Evolutionary conservation across 2,329 filamentous ascomycete species (phyloP).

Genomic region (Cladosporium cucumerinum): DNA sequence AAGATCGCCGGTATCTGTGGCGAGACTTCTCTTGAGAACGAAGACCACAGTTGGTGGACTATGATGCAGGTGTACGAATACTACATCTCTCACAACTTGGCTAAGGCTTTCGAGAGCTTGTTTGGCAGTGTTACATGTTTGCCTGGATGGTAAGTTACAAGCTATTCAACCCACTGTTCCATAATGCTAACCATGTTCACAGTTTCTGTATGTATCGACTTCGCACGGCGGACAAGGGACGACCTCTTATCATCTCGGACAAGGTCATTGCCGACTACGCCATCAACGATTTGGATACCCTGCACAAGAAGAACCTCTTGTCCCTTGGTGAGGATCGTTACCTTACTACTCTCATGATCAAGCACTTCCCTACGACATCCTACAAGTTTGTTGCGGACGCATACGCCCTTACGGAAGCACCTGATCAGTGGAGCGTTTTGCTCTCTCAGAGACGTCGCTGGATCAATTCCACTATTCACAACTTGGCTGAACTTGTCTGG

Average conservation of each 20-base stretch:
- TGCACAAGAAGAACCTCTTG: constrained; percentile 91
- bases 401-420: constrained; percentile 88
- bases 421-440: constrained; percentile 88
- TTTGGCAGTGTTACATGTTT: constrained; percentile 98
- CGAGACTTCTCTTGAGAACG: constrained; percentile 93
- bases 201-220: constrained; percentile 99
- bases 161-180: not conserved
- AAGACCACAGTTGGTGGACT: constrained; percentile 94
- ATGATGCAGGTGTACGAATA: constrained; percentile 99
- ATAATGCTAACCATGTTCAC: constrained; percentile 18
- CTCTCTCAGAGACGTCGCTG: constrained; percentile 97
- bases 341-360: constrained; percentile 95
- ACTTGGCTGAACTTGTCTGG: constrained; percentile 83
- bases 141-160: constrained; percentile 86
- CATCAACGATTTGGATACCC: constrained; percentile 83
- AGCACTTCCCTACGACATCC: constrained; percentile 91
- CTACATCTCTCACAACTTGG: constrained; percentile 95
- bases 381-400: constrained; percentile 96
- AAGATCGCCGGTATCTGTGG: constrained; percentile 98
- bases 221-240: constrained; percentile 87
- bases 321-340: constrained; percentile 96
- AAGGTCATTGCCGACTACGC: constrained; percentile 83
- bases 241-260: constrained; percentile 90
- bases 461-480: constrained; percentile 99
- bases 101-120: constrained; percentile 95